Base-by-base conservation (phyloP, 768 basidiomycete genomes). In the Collybia sordida region DNA sequence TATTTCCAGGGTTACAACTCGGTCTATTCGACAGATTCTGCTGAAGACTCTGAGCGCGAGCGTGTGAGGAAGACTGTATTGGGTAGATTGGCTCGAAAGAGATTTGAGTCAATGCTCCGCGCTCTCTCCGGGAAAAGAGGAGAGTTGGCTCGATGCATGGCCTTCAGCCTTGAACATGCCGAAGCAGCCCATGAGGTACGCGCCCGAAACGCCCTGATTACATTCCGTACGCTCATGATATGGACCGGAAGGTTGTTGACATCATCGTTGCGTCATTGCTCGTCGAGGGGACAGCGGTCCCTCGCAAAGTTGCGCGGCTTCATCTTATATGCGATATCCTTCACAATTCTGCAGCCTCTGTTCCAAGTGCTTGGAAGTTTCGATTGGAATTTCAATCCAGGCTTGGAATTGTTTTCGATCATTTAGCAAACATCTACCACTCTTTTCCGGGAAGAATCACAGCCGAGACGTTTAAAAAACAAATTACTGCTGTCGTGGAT, bases 301-400 rank as follows among this genome's bases (percentile, higher is more conserved):
- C 97, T 47, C 86, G 95, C 59, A 99, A 99, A 68, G 83, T 98
- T 47, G 92, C 97, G 21, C 86, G 97, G 21, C 79, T 99, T 22
- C 88, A 98, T 71, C 79, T 99, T 51, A 92, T 98, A 47, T 98
- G 95, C 64, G 97, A 99, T 64, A 98, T 99, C 55, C 77, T 99
- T 38, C 95, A 98, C 68, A 99, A 99, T 66, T 97, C 95, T 18
- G 92, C 93, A 27, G 93, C 92, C 2, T 75, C 94, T 2, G 81
- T 98, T 12, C 93, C 94, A 0, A 95, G 93, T 66, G 96, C 95
- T 6, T 99, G 97, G 97, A 93, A 92, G 65, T 98, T 91, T 69
- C 88, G 97, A 24, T 86, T 93, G 53, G 91, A 96, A 59, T 96
- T 98, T 60, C 96, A 98, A 64, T 78, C 84, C 8, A 78, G 92